These are phyloP conservation scores for Meredithiella fracta DNA, from an alignment of 2,329 filamentous ascomycete genomes.

Conservation along the genomic window DNA sequence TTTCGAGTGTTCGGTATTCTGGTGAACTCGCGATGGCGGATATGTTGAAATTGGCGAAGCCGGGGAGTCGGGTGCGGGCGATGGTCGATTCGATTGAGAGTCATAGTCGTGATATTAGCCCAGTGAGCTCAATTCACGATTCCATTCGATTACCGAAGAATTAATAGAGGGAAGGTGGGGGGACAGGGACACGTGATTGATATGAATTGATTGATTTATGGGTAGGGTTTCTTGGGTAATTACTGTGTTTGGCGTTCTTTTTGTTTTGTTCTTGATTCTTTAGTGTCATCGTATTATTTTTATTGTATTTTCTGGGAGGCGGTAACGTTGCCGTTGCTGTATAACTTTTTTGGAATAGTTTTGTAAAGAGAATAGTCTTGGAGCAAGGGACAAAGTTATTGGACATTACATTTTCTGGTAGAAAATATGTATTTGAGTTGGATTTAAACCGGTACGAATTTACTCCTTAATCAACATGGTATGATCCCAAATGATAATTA, in stretches of 20 bases:
- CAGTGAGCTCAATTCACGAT: conserved; percentile 16
- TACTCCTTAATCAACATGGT: background rate
- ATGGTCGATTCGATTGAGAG: conserved; percentile 42
- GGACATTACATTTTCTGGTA: background rate
- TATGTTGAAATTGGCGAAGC: conserved; percentile 27
- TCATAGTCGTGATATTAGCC: conserved; percentile 27
- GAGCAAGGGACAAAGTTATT: background rate
- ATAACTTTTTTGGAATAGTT: no score
- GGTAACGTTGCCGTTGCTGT: background rate
- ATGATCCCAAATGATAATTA: background rate
- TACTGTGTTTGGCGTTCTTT: conserved; percentile 2
- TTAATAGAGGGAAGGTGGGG: background rate
- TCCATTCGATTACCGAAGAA: no score
- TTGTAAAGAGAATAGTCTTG: background rate
- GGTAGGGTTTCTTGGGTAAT: conserved; percentile 3
- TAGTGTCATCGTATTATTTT: background rate
- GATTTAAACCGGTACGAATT: background rate
- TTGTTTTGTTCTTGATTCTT: conserved; percentile 1
- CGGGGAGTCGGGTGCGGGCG: conserved; percentile 31
- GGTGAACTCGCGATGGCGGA: conserved; percentile 25
- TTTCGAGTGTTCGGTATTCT: conserved; percentile 7
- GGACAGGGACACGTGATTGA: background rate
- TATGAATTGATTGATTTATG: conserved; percentile 1
- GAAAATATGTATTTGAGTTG: background rate
- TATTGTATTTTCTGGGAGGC: background rate